Base-by-base conservation (phyloP, 2,329 filamentous ascomycete genomes). In the Penicillium brasilianum region DNA sequence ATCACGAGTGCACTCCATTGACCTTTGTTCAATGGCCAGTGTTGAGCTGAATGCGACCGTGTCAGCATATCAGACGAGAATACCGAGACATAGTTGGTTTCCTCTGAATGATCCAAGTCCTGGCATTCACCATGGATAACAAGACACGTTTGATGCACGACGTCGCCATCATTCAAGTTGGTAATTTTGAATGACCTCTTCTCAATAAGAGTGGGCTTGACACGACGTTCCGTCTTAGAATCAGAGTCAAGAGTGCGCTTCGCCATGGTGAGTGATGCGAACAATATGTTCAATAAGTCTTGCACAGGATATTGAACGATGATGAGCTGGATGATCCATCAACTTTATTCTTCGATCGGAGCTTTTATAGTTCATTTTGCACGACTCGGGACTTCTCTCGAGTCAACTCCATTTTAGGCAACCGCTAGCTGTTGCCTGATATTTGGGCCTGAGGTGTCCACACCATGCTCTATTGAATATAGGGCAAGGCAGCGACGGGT, bases 1-100 rank as follows among this genome's bases (percentile, higher is more conserved):
- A 69, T 64, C 14, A 60, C 59, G 10, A 69, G 46, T 28, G 64
- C 64, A 13, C 51, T 67, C 60, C 63, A 69, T 13, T 61, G 41
- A 32, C 67, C 66, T 51, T 58, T 46, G 14, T 60, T 36, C 36
- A 65, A 48, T 5, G 67, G 66, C 60, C 66, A 66, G 46, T 57
- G 55, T 22, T 64, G 64, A 4, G 53, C 43, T 16, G 48, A 22
- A 22, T 54, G 48, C 14, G 25, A 46, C 18, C 36, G 32, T 4
- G 44, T 44, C 10, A 60, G 54, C 20, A 49, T 39, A 20, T 60
- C 58, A 10, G 53, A 41, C 2, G 53, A 34, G 2, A 49, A 51
- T 25, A 57, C 60, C 2, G 60, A 60, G 6, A 62, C 49, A 22
- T 46, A 60, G 16, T 54, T 57, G 20, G 53, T 55, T 18, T 64